phyloP scores from a whole-genome alignment of 305 asterid species.

The Fraxinus latifolia region DNA sequence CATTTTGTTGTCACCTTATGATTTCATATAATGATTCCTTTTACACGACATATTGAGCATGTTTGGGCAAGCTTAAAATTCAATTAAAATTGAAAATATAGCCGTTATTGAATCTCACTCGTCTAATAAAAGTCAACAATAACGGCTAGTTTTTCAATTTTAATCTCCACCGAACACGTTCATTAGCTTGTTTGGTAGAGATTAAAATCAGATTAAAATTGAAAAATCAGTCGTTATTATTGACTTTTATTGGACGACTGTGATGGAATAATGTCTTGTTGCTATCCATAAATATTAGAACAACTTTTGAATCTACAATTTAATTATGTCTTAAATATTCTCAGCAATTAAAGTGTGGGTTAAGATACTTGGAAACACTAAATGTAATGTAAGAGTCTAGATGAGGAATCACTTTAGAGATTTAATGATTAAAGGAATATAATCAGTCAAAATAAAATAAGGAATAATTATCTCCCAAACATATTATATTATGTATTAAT shows the following conservation, averaged over 20 bases:
- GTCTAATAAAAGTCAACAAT: too few species aligned
- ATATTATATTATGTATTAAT: background rate
- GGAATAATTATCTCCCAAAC: background rate
- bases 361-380: background rate
- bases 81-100: too few species aligned
- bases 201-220: too few species aligned
- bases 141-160: too few species aligned
- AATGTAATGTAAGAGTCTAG: background rate
- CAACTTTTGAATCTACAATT: background rate
- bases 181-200: too few species aligned
- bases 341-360: background rate
- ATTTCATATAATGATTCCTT: slow-evolving; percentile 18
- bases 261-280: background rate
- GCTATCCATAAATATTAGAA: background rate
- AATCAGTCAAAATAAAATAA: background rate
- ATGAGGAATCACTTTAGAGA: background rate
- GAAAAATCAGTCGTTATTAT: too few species aligned
- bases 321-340: background rate
- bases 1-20: slow-evolving; percentile 22
- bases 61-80: too few species aligned
- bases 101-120: too few species aligned
- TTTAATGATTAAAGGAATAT: background rate
- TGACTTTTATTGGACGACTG: too few species aligned
- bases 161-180: too few species aligned
- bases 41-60: background rate